Percentiles rank a stretch among this genome's conserved stretches.
Evolutionary conservation across 441 rosid species (phyloP).

Genomic region (Viola pubescens): DNA sequence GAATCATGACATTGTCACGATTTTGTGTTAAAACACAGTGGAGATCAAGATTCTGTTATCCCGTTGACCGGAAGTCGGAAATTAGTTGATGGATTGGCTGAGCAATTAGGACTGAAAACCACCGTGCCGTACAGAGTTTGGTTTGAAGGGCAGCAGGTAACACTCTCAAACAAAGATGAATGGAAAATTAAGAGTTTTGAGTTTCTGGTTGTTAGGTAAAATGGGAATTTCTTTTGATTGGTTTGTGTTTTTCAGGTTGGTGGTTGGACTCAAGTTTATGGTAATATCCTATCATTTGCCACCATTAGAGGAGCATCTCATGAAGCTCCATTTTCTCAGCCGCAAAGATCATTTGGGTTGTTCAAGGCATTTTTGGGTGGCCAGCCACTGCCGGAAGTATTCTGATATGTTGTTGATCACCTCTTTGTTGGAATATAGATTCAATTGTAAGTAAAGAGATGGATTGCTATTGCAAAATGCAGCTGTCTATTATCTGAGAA

Average conservation of each 20-base stretch:
- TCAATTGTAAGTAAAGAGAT: constrained; percentile 29
- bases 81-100: constrained; percentile 52
- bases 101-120: constrained; percentile 48
- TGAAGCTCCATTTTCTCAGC: constrained; percentile 96
- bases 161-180: background rate
- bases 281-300: constrained; percentile 68
- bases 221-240: too few relatives aligned
- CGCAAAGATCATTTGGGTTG: constrained; percentile 79
- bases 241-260: constrained; percentile 57
- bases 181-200: background rate
- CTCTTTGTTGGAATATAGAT: constrained; percentile 16
- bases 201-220: too few relatives aligned
- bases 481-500: constrained; percentile 14
- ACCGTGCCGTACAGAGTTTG: constrained; percentile 86
- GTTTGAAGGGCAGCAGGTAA: constrained; percentile 90
- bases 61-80: constrained; percentile 86
- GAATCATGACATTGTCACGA: background rate
- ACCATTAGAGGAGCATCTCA: constrained; percentile 97
- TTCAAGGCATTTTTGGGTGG: constrained; percentile 68
- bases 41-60: constrained; percentile 95
- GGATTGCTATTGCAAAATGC: constrained; percentile 15
- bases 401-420: constrained; percentile 35
- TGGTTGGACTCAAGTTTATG: constrained; percentile 98
- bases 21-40: constrained; percentile 35
- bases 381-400: constrained; percentile 64